These are phyloP conservation scores for Quercus mongolica DNA, from an alignment of 306 rosid species.

Conservation along the genomic window DNA sequence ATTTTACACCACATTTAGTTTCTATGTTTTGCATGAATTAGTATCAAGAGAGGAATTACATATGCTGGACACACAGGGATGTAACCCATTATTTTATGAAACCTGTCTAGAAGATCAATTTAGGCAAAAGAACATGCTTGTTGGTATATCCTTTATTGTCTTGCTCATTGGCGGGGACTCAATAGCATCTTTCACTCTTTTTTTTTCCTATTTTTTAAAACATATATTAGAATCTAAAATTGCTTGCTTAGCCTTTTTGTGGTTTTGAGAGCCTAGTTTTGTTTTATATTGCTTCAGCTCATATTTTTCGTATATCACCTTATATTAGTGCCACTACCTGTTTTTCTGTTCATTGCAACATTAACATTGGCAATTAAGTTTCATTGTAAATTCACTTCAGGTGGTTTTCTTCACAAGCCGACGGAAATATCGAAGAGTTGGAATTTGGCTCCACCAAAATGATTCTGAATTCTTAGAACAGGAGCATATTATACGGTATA, in stretches of 20 bases:
- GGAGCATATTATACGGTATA: neutral
- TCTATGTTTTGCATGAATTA: neutral
- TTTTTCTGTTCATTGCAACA: slow-evolving; percentile 9
- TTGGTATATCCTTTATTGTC: neutral
- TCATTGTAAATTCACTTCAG: slow-evolving; percentile 38
- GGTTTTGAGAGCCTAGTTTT: slow-evolving; percentile 12
- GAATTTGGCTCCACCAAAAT: slow-evolving; percentile 44
- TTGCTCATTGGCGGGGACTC: neutral
- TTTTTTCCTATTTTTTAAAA: neutral
- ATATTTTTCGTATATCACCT: slow-evolving; percentile 3
- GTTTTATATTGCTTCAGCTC: neutral
- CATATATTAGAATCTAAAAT: neutral
- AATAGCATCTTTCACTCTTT: neutral
- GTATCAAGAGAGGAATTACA: neutral
- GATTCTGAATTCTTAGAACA: slow-evolving; percentile 15
- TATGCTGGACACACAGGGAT: neutral
- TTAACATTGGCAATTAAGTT: slow-evolving; percentile 9
- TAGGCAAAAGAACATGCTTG: neutral
- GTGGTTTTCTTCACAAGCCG: slow-evolving; percentile 51
- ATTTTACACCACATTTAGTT: too few relatives aligned
- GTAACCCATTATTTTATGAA: neutral
- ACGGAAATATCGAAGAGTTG: slow-evolving; percentile 44
- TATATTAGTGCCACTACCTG: neutral
- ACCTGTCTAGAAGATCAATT: neutral
- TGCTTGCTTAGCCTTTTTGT: neutral